phyloP scores from a whole-genome alignment of 306 rosid genomes.

The Lupinus albus region DNA sequence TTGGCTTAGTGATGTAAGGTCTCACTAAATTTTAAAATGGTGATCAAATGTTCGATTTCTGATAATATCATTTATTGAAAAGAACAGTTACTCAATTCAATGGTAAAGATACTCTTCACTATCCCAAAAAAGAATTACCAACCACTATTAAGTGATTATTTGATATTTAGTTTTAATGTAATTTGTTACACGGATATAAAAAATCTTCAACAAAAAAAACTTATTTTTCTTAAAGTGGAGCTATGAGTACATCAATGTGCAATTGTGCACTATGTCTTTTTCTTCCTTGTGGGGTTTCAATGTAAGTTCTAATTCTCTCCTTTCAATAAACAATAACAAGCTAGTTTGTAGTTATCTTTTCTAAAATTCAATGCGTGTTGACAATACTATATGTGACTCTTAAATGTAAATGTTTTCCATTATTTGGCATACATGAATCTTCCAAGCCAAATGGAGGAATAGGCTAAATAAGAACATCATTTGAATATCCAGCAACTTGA shows the following conservation, averaged over 20 bases:
- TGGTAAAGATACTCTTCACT: too few species aligned
- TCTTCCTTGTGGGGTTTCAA: constrained; percentile 36
- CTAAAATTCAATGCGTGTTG: constrained; percentile 36
- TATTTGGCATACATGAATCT: constrained; percentile 11
- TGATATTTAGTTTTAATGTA: neutral
- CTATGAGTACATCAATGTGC: constrained; percentile 19
- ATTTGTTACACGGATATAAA: neutral
- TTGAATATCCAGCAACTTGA: constrained; percentile 8
- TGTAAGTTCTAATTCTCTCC: neutral
- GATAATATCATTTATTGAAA: too few species aligned
- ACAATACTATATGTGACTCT: neutral
- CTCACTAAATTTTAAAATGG: too few species aligned
- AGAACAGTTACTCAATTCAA: too few species aligned
- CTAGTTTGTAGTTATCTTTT: constrained; percentile 24
- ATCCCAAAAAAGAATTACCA: too few species aligned
- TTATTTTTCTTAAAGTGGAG: constrained; percentile 10
- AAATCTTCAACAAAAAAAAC: neutral
- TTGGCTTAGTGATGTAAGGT: too few species aligned
- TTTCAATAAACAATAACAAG: constrained; percentile 39
- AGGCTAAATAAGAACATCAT: constrained; percentile 12
- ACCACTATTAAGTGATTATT: neutral
- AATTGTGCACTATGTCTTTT: constrained; percentile 16
- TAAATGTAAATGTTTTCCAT: constrained; percentile 8
- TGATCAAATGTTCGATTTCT: too few species aligned
- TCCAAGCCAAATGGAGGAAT: constrained; percentile 16